A percentile compares a stretch with the other conserved stretches of the same genome.
phyloP scores from a whole-genome alignment of 1,284 basidiomycete genomes.

The Cryptococcus hybrid region DNA sequence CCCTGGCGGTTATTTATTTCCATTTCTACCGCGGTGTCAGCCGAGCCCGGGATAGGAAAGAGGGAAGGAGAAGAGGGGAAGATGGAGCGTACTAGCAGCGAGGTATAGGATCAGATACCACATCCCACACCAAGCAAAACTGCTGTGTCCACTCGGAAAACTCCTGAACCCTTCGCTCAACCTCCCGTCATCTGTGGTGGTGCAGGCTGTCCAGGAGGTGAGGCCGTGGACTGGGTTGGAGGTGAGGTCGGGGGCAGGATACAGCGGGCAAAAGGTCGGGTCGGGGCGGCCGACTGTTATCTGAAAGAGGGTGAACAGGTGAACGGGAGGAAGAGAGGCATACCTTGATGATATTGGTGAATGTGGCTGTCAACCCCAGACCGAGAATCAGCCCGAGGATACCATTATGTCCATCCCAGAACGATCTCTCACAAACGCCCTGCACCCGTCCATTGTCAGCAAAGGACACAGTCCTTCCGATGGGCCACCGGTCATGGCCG shows the following conservation, averaged over 20 bases:
- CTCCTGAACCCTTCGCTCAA: conserved; percentile 84
- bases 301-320: conserved; percentile 8
- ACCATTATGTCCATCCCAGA: conserved; percentile 85
- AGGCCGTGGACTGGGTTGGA: conserved; percentile 70
- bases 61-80: conserved; percentile 6
- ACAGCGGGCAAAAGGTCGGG: conserved; percentile 82
- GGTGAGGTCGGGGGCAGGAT: conserved; percentile 64
- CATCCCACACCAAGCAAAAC: conserved; percentile 52
- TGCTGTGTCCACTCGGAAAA: conserved; percentile 91
- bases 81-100: conserved; percentile 31
- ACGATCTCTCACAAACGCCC: conserved; percentile 63
- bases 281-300: conserved; percentile 76
- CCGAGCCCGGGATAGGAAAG: background rate
- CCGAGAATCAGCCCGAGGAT: conserved; percentile 59
- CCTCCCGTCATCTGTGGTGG: conserved; percentile 59
- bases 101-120: conserved; percentile 55
- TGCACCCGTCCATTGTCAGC: conserved; percentile 11
- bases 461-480: background rate
- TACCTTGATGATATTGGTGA: conserved; percentile 79
- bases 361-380: conserved; percentile 52
- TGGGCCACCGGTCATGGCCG: too few relatives aligned
- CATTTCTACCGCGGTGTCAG: conserved; percentile 66
- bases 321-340: background rate
- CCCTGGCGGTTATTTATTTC: conserved; percentile 81
- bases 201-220: conserved; percentile 73